Evolutionary conservation across 2,329 filamentous ascomycete genomes (phyloP).

Genomic region (Nemania sp.): DNA sequence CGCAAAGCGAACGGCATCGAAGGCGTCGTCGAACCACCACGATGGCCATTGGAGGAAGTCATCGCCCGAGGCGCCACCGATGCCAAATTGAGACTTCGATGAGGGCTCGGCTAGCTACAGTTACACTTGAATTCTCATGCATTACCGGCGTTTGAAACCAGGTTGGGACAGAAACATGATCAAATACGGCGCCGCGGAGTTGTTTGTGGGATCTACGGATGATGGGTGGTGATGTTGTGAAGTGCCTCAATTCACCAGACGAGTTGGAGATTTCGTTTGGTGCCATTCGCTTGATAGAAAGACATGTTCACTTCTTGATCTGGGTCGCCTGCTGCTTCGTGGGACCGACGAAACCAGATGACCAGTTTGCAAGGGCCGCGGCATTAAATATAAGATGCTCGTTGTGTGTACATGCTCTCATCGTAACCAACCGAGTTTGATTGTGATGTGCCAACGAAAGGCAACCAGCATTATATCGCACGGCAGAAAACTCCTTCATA

Average conservation of each 20-base stretch:
- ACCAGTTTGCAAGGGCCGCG: slow-evolving; percentile 24
- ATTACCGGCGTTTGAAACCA: slow-evolving; percentile 36
- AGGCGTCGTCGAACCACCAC: slow-evolving; percentile 71
- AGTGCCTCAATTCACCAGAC: slow-evolving; percentile 29
- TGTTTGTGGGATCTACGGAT: slow-evolving; percentile 31
- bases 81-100: slow-evolving; percentile 72
- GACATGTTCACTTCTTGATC: slow-evolving; percentile 36
- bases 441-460: too few relatives aligned
- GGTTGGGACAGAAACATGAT: slow-evolving; percentile 29
- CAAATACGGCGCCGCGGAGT: slow-evolving; percentile 40
- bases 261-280: slow-evolving; percentile 25
- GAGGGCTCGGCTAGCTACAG: slow-evolving; percentile 40
- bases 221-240: slow-evolving; percentile 27
- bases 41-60: slow-evolving; percentile 85
- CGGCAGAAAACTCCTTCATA: too few relatives aligned
- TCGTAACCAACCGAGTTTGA: too few relatives aligned
- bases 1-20: slow-evolving; percentile 23
- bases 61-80: slow-evolving; percentile 75
- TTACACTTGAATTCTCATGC: slow-evolving; percentile 28
- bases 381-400: slow-evolving; percentile 28
- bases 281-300: slow-evolving; percentile 35
- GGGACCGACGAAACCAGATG: slow-evolving; percentile 25
- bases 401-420: slow-evolving; percentile 33
- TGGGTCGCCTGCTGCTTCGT: slow-evolving; percentile 26
- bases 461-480: too few relatives aligned